Evolutionary conservation across 2,329 filamentous ascomycete species (phyloP).

Genomic region (Cryoendolithus antarcticus): DNA sequence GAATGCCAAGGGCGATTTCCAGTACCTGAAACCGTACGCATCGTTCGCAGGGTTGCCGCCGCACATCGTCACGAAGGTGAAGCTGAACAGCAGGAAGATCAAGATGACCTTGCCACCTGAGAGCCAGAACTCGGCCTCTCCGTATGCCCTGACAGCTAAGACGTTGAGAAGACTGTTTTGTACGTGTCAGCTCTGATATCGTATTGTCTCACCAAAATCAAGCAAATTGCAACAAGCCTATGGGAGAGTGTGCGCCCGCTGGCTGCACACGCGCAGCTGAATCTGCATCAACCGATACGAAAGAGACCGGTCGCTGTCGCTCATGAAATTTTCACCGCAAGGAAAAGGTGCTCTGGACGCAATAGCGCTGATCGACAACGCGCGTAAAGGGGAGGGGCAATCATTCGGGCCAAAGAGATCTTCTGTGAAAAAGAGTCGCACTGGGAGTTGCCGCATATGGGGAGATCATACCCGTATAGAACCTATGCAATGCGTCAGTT

Average conservation of each 20-base stretch:
- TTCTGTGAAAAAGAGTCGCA: conserved; percentile 1
- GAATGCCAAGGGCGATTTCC: conserved; percentile 26
- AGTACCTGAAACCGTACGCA: conserved; percentile 32
- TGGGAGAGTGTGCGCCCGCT: too few species aligned
- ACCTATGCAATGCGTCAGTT: conserved; percentile 1
- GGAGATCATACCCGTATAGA: conserved; percentile 6
- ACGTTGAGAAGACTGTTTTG: conserved; percentile 28
- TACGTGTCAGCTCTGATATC: not conserved
- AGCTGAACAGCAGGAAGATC: conserved; percentile 33
- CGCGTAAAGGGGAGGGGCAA: conserved; percentile 1
- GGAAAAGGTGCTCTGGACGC: not conserved
- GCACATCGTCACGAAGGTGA: conserved; percentile 25
- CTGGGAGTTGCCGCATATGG: conserved; percentile 5
- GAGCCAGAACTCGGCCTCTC: conserved; percentile 39
- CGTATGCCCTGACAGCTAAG: conserved; percentile 34
- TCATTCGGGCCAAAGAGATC: not conserved
- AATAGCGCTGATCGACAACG: not conserved
- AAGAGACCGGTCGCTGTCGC: too few species aligned
- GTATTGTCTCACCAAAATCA: not conserved
- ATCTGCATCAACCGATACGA: too few species aligned
- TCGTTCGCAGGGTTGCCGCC: conserved; percentile 24
- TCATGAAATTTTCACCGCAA: not conserved
- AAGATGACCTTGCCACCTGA: conserved; percentile 37
- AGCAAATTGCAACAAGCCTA: too few species aligned
- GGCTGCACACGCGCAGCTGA: too few species aligned